A percentile compares a stretch with the other conserved stretches of the same genome.
phyloP scores from a whole-genome alignment of 129 eudicot species.

The Artemisia tridentata region DNA sequence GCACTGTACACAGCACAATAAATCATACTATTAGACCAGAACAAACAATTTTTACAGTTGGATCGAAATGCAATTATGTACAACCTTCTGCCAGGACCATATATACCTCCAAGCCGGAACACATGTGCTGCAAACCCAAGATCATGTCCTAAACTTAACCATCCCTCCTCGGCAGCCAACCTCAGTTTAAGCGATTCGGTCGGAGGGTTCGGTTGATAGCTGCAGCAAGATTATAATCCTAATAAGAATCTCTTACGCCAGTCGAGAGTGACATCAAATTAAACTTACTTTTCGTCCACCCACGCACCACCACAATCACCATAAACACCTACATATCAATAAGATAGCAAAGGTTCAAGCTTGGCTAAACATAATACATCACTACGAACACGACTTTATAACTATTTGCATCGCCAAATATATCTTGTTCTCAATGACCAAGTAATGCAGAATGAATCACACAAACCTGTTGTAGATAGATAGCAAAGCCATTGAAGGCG shows the following conservation, averaged over 20 bases:
- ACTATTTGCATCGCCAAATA: slow-evolving; percentile 16
- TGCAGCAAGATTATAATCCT: slow-evolving; percentile 22
- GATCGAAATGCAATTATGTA: not conserved
- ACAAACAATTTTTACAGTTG: not conserved
- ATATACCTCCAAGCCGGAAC: slow-evolving; percentile 92
- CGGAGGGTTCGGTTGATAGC: slow-evolving; percentile 48
- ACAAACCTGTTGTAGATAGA: slow-evolving; percentile 77
- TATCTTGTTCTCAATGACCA: not conserved
- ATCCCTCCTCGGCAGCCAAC: slow-evolving; percentile 78
- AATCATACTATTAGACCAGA: not conserved
- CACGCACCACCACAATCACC: slow-evolving; percentile 87
- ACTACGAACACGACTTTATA: slow-evolving; percentile 6
- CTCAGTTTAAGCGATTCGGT: slow-evolving; percentile 51
- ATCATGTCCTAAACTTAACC: slow-evolving; percentile 67
- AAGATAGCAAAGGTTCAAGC: not conserved
- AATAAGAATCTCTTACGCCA: slow-evolving; percentile 3
- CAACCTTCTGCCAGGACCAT: slow-evolving; percentile 98
- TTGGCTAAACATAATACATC: not conserved
- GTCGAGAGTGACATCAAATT: not conserved
- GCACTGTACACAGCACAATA: slow-evolving; percentile 53
- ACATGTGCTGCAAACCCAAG: slow-evolving; percentile 56
- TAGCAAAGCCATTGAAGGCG: slow-evolving; percentile 78
- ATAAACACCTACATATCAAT: slow-evolving; percentile 61
- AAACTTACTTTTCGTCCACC: slow-evolving; percentile 87
- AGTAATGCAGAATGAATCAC: slow-evolving; percentile 5